Evolutionary conservation across 2,329 filamentous ascomycete species (phyloP), one percentile per base, ranked within the genome.

Genomic region (Huntiella abstrusa): DNA sequence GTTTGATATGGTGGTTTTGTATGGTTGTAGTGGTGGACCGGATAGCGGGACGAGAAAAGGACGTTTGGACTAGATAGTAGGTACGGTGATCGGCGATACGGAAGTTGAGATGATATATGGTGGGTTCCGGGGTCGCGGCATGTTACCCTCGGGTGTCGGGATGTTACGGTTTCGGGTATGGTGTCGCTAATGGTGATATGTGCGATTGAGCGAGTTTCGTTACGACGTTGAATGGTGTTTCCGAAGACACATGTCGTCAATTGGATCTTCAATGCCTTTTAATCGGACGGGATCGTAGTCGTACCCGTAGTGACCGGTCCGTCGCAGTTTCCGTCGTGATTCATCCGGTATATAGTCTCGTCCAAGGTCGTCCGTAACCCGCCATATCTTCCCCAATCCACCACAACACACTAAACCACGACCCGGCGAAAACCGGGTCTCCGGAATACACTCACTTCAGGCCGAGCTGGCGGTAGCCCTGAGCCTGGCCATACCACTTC

Each of bases 381-480:
- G 15, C 4, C 12, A 36, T 11, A n/a, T n/a, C 15, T 12, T 36
- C 35, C 37, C 7, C 37, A 11, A 39, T 16, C 37, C 12, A 17
- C 12, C 15, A 39, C 10, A 15, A 39, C 15, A 38, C 13, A 15
- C 4, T 13, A 13, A 11, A 16, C 19, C 37, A 19, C 16, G 19
- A 41, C 10, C 15, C 40, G 40, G n/a, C n/a, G 40, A 15, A 42
- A 19, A 39, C 43, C 19, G 12, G 10, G 32, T 16, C n/a, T 39
- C 16, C 33, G 33, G 34, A 35, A 16, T 37, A 6, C 28, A 51
- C 49, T 51, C 47, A 94, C 86, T 73, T 83, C 66, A 95, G 72
- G 59, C 88, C 88, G 59, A 95, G 72, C 75, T 88, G 77, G 67
- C 86, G 81, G 75, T 95, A 94, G 62, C 88, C 88, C 57, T 87